Percentiles rank a stretch among this genome's conserved stretches.
Evolutionary conservation across 2,329 filamentous ascomycete genomes (phyloP).

Genomic region (Clarireedia monteithiana): DNA sequence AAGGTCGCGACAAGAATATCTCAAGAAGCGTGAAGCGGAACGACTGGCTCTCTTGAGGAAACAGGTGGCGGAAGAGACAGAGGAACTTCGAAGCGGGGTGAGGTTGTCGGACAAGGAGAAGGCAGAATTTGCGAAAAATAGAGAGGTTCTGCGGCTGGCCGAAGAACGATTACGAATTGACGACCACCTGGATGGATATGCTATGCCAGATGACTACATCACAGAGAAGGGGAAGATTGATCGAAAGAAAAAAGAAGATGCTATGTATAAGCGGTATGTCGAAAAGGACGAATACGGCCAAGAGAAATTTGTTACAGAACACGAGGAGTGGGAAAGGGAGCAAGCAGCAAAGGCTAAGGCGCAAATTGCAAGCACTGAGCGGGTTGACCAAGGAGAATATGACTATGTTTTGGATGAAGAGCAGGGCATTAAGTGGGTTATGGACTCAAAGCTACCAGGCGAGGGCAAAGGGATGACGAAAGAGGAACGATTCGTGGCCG

Average conservation of each 20-base stretch:
- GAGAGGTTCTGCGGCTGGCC: conserved; percentile 67
- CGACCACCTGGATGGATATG: conserved; percentile 85
- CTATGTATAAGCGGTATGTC: conserved; percentile 83
- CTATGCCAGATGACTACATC: conserved; percentile 90
- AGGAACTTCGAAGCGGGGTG: conserved; percentile 70
- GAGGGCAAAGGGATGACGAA: conserved; percentile 64
- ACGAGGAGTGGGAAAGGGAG: conserved; percentile 93
- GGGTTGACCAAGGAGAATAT: conserved; percentile 74
- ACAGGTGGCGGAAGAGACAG: conserved; percentile 83
- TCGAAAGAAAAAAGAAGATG: conserved; percentile 77
- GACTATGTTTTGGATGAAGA: conserved; percentile 89
- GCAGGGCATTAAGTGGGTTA: conserved; percentile 77
- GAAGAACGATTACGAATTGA: conserved; percentile 84
- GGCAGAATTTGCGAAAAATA: conserved; percentile 75
- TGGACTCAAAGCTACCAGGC: conserved; percentile 65
- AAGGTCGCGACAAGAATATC: conserved; percentile 82
- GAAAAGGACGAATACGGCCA: conserved; percentile 81
- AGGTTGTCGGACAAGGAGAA: conserved; percentile 64
- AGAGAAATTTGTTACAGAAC: conserved; percentile 85
- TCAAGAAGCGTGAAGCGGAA: conserved; percentile 87
- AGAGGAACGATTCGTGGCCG: conserved; percentile 71
- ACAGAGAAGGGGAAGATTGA: conserved; percentile 89
- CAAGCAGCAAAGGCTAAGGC: conserved; percentile 82
- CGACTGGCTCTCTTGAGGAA: conserved; percentile 77
- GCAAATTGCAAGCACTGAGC: conserved; percentile 68